phyloP scores from a whole-genome alignment of 495 filamentous ascomycete species.

The Parmelia sp. region DNA sequence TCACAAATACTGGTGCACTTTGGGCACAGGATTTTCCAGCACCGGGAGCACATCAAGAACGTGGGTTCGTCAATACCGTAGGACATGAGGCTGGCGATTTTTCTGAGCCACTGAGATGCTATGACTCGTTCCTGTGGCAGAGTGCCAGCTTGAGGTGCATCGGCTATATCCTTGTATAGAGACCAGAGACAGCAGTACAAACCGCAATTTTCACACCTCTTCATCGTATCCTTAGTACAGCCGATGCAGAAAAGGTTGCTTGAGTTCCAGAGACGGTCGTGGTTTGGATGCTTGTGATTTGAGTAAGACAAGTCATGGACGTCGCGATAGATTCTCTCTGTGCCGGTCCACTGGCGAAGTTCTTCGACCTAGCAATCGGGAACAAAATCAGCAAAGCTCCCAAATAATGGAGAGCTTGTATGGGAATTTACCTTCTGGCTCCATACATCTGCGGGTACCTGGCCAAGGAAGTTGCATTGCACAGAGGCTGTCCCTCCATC shows the following conservation, averaged over 20 bases:
- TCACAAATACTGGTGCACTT: slow-evolving; percentile 1
- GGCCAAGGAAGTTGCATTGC: background rate
- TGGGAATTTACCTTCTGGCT: background rate
- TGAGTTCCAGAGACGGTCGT: slow-evolving; percentile 22
- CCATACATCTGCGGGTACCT: background rate
- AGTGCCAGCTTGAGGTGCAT: background rate
- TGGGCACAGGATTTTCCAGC: slow-evolving; percentile 27
- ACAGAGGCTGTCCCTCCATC: background rate
- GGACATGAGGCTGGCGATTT: background rate
- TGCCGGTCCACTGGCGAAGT: slow-evolving; percentile 9
- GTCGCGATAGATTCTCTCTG: slow-evolving; percentile 5
- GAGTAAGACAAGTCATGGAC: background rate
- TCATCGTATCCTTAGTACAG: background rate
- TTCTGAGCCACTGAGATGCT: background rate
- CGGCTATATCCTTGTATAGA: background rate
- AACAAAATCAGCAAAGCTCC: background rate
- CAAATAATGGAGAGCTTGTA: background rate
- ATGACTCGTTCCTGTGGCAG: slow-evolving; percentile 6
- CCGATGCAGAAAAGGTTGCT: slow-evolving; percentile 18
- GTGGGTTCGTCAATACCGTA: slow-evolving; percentile 22
- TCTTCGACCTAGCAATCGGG: background rate
- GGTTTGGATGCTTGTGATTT: slow-evolving; percentile 21
- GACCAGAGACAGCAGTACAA: slow-evolving; percentile 2
- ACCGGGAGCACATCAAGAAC: slow-evolving; percentile 30
- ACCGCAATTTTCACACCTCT: background rate